Conservation (phyloP, 2,329 filamentous ascomycete genomes). For the Coccinonectria pachysandricola region DNA sequence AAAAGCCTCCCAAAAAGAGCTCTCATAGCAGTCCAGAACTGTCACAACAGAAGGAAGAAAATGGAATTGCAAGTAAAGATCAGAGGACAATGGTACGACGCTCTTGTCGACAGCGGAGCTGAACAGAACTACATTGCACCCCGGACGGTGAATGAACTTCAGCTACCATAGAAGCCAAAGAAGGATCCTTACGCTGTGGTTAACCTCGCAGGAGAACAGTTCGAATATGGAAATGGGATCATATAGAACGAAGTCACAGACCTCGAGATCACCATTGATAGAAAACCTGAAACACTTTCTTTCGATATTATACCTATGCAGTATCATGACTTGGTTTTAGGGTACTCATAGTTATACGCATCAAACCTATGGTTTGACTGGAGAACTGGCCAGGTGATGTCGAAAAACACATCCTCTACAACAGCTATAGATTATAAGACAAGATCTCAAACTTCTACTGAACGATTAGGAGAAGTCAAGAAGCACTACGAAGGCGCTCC, state of each 20-base stretch:
- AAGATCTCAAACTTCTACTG: neutral
- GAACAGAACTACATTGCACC: neutral
- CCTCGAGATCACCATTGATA: neutral
- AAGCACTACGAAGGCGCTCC: neutral
- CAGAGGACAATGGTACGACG: neutral
- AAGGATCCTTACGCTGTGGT: neutral
- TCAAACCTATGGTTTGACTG: neutral
- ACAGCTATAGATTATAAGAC: too few species aligned
- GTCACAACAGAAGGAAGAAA: neutral
- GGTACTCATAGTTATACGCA: neutral
- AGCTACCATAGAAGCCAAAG: neutral
- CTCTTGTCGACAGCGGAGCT: neutral
- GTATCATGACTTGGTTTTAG: neutral
- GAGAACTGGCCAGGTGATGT: neutral
- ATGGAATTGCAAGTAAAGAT: neutral
- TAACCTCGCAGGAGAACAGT: neutral
- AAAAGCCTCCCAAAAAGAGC: too few species aligned
- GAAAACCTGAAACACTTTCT: neutral
- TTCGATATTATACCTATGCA: neutral
- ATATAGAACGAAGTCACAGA: neutral
- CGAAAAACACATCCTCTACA: neutral
- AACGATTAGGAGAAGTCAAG: neutral
- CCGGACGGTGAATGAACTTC: neutral
- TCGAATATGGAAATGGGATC: neutral
- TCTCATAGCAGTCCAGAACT: neutral